Percentiles rank a stretch among this genome's conserved stretches.
Evolutionary conservation across 2,329 filamentous ascomycete species (phyloP).

Genomic region (Phyllosticta paracitricarpa): DNA sequence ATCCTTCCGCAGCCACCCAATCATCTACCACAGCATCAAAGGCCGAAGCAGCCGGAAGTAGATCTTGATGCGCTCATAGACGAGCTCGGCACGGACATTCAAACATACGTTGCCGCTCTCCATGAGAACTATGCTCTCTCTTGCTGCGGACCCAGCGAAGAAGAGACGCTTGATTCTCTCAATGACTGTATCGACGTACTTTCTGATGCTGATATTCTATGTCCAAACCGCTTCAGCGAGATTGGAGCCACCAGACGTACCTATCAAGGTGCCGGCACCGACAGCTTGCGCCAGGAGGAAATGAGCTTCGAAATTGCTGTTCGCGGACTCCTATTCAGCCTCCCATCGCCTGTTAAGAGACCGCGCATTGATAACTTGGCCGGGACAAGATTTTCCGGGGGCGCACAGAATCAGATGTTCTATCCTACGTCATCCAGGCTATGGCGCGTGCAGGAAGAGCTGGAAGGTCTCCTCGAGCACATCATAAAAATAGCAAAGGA

Average conservation of each 20-base stretch:
- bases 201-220: conserved; percentile 80
- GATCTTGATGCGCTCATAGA: conserved; percentile 65
- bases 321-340: conserved; percentile 70
- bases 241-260: conserved; percentile 42
- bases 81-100: conserved; percentile 84
- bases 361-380: not conserved
- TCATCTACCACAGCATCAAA: conserved; percentile 35
- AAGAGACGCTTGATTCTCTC: conserved; percentile 61
- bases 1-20: conserved; percentile 33
- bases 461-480: conserved; percentile 61
- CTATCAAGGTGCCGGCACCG: conserved; percentile 45
- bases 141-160: conserved; percentile 54
- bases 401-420: conserved; percentile 77
- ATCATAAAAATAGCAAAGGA: conserved; percentile 52
- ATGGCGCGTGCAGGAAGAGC: conserved; percentile 75
- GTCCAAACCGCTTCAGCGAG: conserved; percentile 60
- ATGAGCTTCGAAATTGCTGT: conserved; percentile 89
- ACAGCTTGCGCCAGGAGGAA: conserved; percentile 81
- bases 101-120: conserved; percentile 79
- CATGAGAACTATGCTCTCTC: conserved; percentile 92
- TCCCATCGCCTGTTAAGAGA: conserved; percentile 75
- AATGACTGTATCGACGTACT: conserved; percentile 79
- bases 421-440: conserved; percentile 78
- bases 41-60: conserved; percentile 35
- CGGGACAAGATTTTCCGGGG: conserved; percentile 24